A percentile compares a stretch with the other conserved stretches of the same genome.
phyloP scores from a whole-genome alignment of 2,329 filamentous ascomycete genomes.

The Cercospora sesami region DNA sequence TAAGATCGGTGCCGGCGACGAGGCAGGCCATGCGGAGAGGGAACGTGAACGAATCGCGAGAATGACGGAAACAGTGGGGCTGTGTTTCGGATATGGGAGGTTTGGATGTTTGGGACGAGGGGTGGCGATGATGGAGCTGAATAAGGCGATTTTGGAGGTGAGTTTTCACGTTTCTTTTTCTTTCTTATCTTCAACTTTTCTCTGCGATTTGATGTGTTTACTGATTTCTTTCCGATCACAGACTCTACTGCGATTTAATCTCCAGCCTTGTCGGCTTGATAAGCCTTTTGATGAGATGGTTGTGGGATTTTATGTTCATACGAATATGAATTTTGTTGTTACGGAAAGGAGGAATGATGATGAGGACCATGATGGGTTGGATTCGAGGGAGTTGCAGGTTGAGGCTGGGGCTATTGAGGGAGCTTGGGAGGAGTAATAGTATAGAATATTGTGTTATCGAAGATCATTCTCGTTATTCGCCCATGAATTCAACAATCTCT shows the following conservation, averaged over 20 bases:
- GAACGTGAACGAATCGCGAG: constrained; percentile 33
- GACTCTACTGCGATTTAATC: constrained; percentile 41
- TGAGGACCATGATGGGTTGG: background rate
- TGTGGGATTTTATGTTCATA: constrained; percentile 42
- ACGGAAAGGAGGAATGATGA: constrained; percentile 32
- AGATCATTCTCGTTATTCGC: too few relatives aligned
- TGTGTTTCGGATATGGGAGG: constrained; percentile 41
- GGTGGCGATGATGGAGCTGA: constrained; percentile 43
- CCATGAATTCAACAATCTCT: too few relatives aligned
- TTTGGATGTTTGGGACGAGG: constrained; percentile 43
- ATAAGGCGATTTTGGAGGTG: constrained; percentile 43
- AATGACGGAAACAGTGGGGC: constrained; percentile 41
- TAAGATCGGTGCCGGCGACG: background rate
- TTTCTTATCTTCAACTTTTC: too few relatives aligned
- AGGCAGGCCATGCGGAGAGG: constrained; percentile 12
- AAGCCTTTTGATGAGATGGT: constrained; percentile 42
- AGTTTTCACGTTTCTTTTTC: constrained; percentile 7
- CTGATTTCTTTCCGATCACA: constrained; percentile 14
- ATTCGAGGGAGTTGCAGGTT: background rate
- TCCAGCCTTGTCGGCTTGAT: constrained; percentile 41
- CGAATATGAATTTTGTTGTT: constrained; percentile 42
- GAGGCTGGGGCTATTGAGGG: constrained; percentile 27
- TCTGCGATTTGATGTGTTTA: too few relatives aligned
- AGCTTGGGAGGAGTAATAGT: constrained; percentile 15
- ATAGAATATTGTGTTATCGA: too few relatives aligned